Conservation (phyloP, 352 stramenopile species). For the Pythium apleroticum region DNA sequence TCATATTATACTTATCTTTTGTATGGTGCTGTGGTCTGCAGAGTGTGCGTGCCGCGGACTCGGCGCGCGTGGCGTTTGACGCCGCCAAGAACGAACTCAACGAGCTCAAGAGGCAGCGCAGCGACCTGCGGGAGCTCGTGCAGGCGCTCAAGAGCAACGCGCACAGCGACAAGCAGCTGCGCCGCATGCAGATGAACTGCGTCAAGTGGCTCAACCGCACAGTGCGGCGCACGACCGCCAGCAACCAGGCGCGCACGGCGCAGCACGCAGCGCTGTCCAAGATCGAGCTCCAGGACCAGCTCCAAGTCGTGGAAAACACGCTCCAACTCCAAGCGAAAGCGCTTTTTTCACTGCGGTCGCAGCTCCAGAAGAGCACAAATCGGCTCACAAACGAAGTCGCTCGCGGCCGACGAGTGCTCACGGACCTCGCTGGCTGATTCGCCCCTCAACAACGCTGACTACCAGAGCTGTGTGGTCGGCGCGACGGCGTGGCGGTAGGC, state of each 20-base stretch:
- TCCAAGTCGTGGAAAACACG: conserved; percentile 40
- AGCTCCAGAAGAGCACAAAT: conserved; percentile 52
- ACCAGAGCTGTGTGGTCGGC: conserved; percentile 66
- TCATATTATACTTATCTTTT: conserved; percentile 4
- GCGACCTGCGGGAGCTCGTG: conserved; percentile 49
- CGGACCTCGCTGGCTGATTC: conserved; percentile 23
- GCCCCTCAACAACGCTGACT: background rate
- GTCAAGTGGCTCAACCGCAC: conserved; percentile 69
- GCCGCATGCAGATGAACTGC: conserved; percentile 65
- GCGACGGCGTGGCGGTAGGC: conserved; percentile 66
- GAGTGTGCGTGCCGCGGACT: conserved; percentile 34
- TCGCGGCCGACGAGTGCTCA: conserved; percentile 35
- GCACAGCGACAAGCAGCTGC: conserved; percentile 51
- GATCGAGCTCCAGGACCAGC: conserved; percentile 40
- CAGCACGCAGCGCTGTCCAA: conserved; percentile 48
- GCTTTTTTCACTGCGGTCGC: conserved; percentile 49
- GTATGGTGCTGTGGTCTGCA: conserved; percentile 18
- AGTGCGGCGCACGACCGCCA: conserved; percentile 40
- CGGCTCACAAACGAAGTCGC: conserved; percentile 46
- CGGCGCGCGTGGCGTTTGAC: conserved; percentile 39
- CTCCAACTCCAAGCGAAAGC: conserved; percentile 43
- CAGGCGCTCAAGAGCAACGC: conserved; percentile 42
- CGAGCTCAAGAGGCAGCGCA: conserved; percentile 47
- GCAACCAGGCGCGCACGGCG: conserved; percentile 34
- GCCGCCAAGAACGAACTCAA: conserved; percentile 38